Evolutionary conservation across 139 green algal species (phyloP).

Genomic region (Tetraselmis chui): DNA sequence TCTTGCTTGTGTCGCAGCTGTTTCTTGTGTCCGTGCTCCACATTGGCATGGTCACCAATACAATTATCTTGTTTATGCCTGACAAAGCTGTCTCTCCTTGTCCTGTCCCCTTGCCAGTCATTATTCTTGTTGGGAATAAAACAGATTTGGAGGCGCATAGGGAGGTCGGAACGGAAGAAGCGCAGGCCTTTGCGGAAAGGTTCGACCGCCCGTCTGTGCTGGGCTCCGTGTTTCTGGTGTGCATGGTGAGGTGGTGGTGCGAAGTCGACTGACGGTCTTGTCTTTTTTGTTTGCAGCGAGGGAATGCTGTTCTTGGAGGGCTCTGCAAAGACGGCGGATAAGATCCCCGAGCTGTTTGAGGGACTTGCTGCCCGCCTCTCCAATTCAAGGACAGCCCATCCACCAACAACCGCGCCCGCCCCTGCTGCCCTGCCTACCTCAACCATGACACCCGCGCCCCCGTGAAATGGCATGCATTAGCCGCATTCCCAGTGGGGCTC

Average conservation of each 20-base stretch:
- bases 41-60: no score
- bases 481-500: no score
- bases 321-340: slow-evolving; percentile 48
- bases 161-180: slow-evolving; percentile 50
- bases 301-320: slow-evolving; percentile 56
- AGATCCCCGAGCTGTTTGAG: slow-evolving; percentile 46
- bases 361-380: slow-evolving; percentile 17
- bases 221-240: no score
- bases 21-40: no score
- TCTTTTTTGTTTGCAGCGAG: slow-evolving; percentile 26
- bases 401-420: not conserved
- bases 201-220: no score
- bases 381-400: not conserved
- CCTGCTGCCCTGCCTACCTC: not conserved
- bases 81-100: no score
- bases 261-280: no score
- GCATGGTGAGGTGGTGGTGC: no score
- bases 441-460: not conserved
- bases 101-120: slow-evolving; percentile 31
- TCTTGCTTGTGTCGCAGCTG: no score
- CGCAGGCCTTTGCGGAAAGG: slow-evolving; percentile 47
- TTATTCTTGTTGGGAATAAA: slow-evolving; percentile 82
- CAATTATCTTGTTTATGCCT: no score
- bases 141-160: slow-evolving; percentile 51
- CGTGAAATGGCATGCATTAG: no score